Base-by-base conservation (phyloP, 176 grass and related monocot genomes). In the Otatea glauca region DNA sequence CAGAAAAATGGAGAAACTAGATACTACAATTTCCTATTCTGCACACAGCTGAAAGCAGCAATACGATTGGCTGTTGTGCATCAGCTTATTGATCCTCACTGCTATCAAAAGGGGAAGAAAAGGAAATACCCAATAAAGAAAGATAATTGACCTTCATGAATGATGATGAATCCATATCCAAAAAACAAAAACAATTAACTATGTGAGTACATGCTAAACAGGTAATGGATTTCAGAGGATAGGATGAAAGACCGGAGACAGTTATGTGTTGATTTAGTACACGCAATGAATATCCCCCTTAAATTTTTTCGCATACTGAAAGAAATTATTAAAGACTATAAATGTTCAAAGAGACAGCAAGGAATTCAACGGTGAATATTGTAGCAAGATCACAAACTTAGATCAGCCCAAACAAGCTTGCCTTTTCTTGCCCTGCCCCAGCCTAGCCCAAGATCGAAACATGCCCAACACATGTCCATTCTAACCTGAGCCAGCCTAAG, bases 81-180 rank as follows among this genome's bases (percentile, higher is more conserved):
- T 44, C 50, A 74, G 49, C n/a, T 82, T 80, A 80, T 41, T 50
- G 21, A 48, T 67, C 3, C 29, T 58, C 27, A 51, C 44, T 66
- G 63, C 42, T 48, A 79, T 48, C 41, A 37, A 9, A 65, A 64
- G 43, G 65, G 62, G 62, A 39, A 38, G 10, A n/a, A 50, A 66
- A 50, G 2, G 61, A 66, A 59, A 39, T 37, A 29, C 29, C 12
- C 13, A 24, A 6, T 62, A 35, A 41, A 76, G 15, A 63, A 43
- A 85, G 35, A n/a, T 61, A 80, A 41, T 34, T 68, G 27, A 83
- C 13, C 53, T 62, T 53, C 74, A 27, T 65, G 17, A 73, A 80
- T 65, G 44, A 72, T 21, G 5, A 71, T 0, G 11, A 80, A 80
- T 9, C 7, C 3, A 47, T 10, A 59, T 55, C 23, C 12, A 21